Evolutionary conservation across 305 asterid species (phyloP), one percentile per base, ranked within the genome.

Genomic region (Ajuga reptans): DNA sequence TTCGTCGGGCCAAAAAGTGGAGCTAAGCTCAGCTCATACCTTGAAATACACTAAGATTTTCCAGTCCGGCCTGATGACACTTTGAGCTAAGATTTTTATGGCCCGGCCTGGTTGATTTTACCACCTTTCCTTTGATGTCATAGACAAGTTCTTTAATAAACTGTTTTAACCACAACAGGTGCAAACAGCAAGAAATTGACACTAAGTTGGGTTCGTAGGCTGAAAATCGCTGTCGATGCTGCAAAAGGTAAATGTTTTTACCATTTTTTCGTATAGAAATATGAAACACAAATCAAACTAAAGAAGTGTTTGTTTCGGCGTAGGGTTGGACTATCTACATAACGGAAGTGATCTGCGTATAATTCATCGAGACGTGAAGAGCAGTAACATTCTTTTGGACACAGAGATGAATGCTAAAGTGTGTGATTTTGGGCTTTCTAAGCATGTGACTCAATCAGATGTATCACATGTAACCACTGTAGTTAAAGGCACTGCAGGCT

Each of bases 401-500:
- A 74, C 62, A 37, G 96, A 92, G 12, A 88, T 92, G 95, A 92
- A 90, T 73, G 96, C 95, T 37, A 92, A 88, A 80, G 92, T 92
- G 60, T 85, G 89, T 41, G 98, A 92, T 65, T 92, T 92, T 74
- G 98, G 98, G 57, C 96, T 92, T 18, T 90, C 93, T 34, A 90
- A 90, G 85, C 97, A 90, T 76, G 81, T 88, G 68, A 81, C 85
- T 45, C 91, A 83, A 70, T 78, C 88, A 29, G 98, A 89, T 78
- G 96, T 85, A 72, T 86, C 95, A 47, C 96, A 87, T 77, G 84
- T 92, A 27, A 92, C 96, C 52, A 92, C 98, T 41, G 77, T 84
- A 17, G 96, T 90, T 66, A 92, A 92, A 78, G 96, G 96, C 86
- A 90, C 95, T 36, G 96, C 97, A 33, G 98, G 98, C 77, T 92